These are phyloP conservation scores for Crassisporium funariophilum DNA, from an alignment of 768 basidiomycete species.

Conservation along the genomic window DNA sequence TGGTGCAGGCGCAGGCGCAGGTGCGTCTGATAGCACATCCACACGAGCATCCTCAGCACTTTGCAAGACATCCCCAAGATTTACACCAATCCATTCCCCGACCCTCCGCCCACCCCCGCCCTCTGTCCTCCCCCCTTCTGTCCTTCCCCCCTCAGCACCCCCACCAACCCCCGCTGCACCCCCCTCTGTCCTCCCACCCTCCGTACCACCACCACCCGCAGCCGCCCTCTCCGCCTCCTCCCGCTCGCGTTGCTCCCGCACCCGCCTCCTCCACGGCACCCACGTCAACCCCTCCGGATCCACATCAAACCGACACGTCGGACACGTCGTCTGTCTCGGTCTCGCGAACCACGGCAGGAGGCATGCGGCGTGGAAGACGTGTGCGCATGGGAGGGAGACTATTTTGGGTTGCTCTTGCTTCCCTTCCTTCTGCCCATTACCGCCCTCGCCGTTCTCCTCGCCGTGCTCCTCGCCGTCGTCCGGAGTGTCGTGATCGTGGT, in stretches of 20 bases:
- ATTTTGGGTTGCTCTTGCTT: slow-evolving; percentile 41
- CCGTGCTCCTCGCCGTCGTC: slow-evolving; percentile 17
- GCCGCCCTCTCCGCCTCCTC: slow-evolving; percentile 3
- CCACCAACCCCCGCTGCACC: slow-evolving; percentile 4
- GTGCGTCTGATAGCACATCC: no score
- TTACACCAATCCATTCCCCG: no score
- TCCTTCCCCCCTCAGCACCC: no score
- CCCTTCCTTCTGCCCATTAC: slow-evolving; percentile 7
- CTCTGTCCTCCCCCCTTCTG: no score
- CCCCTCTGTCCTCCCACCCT: neutral
- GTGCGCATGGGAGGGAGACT: slow-evolving; percentile 75
- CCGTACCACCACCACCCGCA: neutral
- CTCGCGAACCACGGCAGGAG: slow-evolving; percentile 83
- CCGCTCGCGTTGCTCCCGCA: slow-evolving; percentile 15
- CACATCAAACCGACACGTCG: slow-evolving; percentile 81
- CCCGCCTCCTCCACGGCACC: slow-evolving; percentile 27
- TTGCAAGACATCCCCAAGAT: no score
- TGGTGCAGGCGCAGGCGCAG: no score
- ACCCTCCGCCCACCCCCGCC: no score
- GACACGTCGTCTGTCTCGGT: slow-evolving; percentile 78
- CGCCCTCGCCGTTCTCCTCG: slow-evolving; percentile 6
- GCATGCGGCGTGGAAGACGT: slow-evolving; percentile 80
- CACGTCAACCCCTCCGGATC: slow-evolving; percentile 77
- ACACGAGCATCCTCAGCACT: no score
- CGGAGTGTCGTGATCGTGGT: no score